Conservation (phyloP, 2,329 filamentous ascomycete species). For the Emericellopsis atlantica region DNA sequence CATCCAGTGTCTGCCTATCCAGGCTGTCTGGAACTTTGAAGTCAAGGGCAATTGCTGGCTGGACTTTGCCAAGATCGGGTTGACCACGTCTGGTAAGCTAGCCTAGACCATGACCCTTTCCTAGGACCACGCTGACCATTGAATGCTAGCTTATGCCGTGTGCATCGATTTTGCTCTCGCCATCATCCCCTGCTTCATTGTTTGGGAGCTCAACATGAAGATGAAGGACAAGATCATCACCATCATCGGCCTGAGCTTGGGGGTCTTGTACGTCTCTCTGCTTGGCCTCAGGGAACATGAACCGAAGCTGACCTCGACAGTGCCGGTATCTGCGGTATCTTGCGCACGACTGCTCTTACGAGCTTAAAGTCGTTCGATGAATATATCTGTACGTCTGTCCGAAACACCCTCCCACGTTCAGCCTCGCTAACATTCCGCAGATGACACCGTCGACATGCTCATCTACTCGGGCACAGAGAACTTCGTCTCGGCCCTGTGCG, state of each 20-base stretch:
- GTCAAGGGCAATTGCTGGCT: slow-evolving; percentile 10
- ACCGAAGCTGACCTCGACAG: background rate
- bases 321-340: slow-evolving; percentile 6
- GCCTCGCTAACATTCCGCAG: background rate
- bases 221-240: slow-evolving; percentile 12
- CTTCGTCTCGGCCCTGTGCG: slow-evolving; percentile 7
- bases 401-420: too few species aligned
- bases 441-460: slow-evolving; percentile 8
- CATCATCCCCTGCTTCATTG: slow-evolving; percentile 11
- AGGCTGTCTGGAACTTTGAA: slow-evolving; percentile 10
- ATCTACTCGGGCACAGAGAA: slow-evolving; percentile 9
- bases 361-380: slow-evolving; percentile 4
- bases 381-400: slow-evolving; percentile 5
- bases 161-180: slow-evolving; percentile 9
- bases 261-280: slow-evolving; percentile 10
- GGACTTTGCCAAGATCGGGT: slow-evolving; percentile 4
- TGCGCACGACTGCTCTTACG: slow-evolving; percentile 4
- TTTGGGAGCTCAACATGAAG: slow-evolving; percentile 14
- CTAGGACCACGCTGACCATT: background rate
- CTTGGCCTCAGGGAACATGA: background rate
- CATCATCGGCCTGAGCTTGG: slow-evolving; percentile 12
- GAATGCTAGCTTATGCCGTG: slow-evolving; percentile 6
- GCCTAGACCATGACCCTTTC: background rate
- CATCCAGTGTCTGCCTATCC: slow-evolving; percentile 12
- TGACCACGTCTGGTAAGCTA: slow-evolving; percentile 4